Conservation (phyloP, 176 grass and related monocot genomes). For the Rhynchospora breviuscula region DNA sequence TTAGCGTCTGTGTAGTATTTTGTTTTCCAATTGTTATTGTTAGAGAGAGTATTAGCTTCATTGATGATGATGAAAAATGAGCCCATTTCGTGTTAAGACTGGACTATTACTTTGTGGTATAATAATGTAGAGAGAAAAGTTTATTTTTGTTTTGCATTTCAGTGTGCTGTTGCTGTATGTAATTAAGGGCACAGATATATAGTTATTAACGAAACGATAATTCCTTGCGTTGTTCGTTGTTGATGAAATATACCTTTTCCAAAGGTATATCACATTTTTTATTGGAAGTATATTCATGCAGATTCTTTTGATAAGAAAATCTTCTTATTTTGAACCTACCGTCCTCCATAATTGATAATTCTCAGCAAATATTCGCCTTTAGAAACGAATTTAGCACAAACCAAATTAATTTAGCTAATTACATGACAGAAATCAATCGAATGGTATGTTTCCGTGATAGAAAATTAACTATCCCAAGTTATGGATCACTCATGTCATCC, state of each 20-base stretch:
- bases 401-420: background rate
- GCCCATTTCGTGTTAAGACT: background rate
- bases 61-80: slow-evolving; percentile 19
- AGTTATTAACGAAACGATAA: background rate
- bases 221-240: background rate
- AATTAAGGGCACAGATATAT: background rate
- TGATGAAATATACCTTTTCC: too few species aligned
- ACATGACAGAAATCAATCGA: background rate
- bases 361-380: background rate
- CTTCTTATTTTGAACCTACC: too few species aligned
- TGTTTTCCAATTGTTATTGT: background rate
- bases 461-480: background rate
- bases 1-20: background rate
- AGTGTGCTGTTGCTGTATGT: background rate
- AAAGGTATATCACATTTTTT: too few species aligned
- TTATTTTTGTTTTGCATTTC: background rate
- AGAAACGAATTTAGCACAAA: background rate
- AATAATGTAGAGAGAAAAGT: background rate
- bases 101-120: background rate
- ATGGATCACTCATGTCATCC: too few species aligned
- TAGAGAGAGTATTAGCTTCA: background rate
- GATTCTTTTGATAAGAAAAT: too few species aligned
- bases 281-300: too few species aligned
- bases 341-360: background rate
- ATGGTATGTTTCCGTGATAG: background rate